phyloP scores from a whole-genome alignment of 2,329 filamentous ascomycete genomes.

The Penicillium brasilianum region DNA sequence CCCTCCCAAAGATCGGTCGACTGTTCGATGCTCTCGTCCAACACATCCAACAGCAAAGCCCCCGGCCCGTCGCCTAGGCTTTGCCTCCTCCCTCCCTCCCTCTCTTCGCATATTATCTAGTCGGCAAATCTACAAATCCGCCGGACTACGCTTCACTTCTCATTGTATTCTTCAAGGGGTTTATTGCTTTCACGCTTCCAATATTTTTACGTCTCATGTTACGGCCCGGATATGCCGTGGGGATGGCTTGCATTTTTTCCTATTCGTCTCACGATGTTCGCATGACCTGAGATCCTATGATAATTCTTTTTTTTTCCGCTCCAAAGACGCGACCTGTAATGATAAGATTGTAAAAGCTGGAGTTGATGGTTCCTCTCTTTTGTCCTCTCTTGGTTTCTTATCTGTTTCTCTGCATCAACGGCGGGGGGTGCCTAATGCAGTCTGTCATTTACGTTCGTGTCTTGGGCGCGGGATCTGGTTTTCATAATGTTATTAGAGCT shows the following conservation, averaged over 20 bases:
- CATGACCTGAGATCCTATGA: slow-evolving; percentile 35
- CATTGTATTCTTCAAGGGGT: slow-evolving; percentile 30
- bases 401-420: slow-evolving; percentile 27
- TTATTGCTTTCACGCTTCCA: slow-evolving; percentile 27
- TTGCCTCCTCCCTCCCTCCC: slow-evolving; percentile 19
- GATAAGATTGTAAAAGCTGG: slow-evolving; percentile 46
- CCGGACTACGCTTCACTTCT: slow-evolving; percentile 18
- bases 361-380: slow-evolving; percentile 23
- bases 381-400: neutral
- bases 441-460: slow-evolving; percentile 18
- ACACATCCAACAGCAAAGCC: slow-evolving; percentile 56
- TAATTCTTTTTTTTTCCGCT: slow-evolving; percentile 30
- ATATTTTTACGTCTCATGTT: slow-evolving; percentile 32
- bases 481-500: neutral
- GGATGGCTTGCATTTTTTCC: slow-evolving; percentile 36
- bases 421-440: slow-evolving; percentile 29
- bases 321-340: slow-evolving; percentile 40
- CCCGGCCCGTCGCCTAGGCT: slow-evolving; percentile 44
- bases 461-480: neutral
- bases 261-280: slow-evolving; percentile 31
- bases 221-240: slow-evolving; percentile 30
- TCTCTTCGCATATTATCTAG: slow-evolving; percentile 13
- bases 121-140: slow-evolving; percentile 14
- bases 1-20: slow-evolving; percentile 46
- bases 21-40: slow-evolving; percentile 53